Evolutionary conservation across 805 yeast species (phyloP), one percentile per base, ranked within the genome.

Genomic region (Aciculoconidium aculeatum): DNA sequence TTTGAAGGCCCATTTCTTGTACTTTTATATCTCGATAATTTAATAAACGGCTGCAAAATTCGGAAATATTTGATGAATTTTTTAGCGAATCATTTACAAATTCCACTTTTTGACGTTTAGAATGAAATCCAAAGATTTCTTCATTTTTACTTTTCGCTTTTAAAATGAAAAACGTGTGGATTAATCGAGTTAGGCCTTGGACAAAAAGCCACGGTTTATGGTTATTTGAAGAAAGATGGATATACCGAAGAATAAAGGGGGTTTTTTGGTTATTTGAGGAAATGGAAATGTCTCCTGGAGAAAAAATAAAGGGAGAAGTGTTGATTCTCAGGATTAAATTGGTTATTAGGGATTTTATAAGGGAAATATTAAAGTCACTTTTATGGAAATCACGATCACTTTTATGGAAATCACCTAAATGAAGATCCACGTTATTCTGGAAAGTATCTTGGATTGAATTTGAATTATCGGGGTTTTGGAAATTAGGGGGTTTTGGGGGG

Each of bases 211-310:
- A 75, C 0, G 61, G 47, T 6, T 35, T 39, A 23, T 32, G 25
- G 17, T 44, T 32, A 7, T 35, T 21, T 5, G 53, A 39, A n/a
- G 20, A 30, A 20, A 57, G 37, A 22, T 37, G 42, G 2, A 58
- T 44, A n/a, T n/a, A n/a, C n/a, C n/a, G 30, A 1, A 54, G 29
- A 4, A 60, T 36, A 8, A 73, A 44, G 79, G 80, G 74, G 0
- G 61, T 47, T 6, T 35, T 39, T 23, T 32, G 25, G 17, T 44
- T 32, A 7, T 35, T 21, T 5, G 53, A 39, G 11, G 20, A 30
- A 20, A 57, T 36, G 2, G 57, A 43, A 5, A 51, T 26, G 23
- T 44, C 50, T 1, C 36, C 31, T 1, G 31, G 19, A 6, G 25
- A 26, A n/a, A 53, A 21, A 16, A 28, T 41, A 18, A 32, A 32